These are phyloP conservation scores for Neohortaea acidophila DNA, from an alignment of 495 filamentous ascomycete species.

Conservation along the genomic window DNA sequence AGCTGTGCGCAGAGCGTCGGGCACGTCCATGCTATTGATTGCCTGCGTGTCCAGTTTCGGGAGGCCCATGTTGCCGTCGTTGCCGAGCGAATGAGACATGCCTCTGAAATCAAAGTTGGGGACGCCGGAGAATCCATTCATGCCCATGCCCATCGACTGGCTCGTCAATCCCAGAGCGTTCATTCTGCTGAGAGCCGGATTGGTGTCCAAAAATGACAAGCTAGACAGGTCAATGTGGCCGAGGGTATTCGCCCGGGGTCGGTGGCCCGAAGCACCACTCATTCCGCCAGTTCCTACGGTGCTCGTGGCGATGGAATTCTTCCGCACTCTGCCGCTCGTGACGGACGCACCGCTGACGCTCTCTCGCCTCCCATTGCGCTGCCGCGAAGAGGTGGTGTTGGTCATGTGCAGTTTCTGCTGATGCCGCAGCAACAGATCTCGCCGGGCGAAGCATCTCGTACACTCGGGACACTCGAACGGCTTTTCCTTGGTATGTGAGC, in stretches of 20 bases:
- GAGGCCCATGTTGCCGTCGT: slow-evolving; percentile 49
- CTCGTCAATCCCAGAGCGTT: slow-evolving; percentile 18
- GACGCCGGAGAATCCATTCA: slow-evolving; percentile 45
- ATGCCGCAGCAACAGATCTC: slow-evolving; percentile 83
- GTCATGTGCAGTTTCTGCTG: slow-evolving; percentile 99
- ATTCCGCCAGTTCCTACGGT: slow-evolving; percentile 31
- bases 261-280: slow-evolving; percentile 44
- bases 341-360: slow-evolving; percentile 48
- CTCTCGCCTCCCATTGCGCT: slow-evolving; percentile 64
- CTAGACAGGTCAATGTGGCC: slow-evolving; percentile 76
- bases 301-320: slow-evolving; percentile 69
- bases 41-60: slow-evolving; percentile 73
- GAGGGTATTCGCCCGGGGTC: slow-evolving; percentile 91
- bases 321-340: slow-evolving; percentile 49
- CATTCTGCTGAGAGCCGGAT: slow-evolving; percentile 38
- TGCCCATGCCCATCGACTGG: slow-evolving; percentile 17
- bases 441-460: slow-evolving; percentile 81
- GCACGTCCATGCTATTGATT: slow-evolving; percentile 42
- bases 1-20: slow-evolving; percentile 60
- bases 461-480: slow-evolving; percentile 98
- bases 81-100: slow-evolving; percentile 51
- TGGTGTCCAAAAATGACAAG: slow-evolving; percentile 54
- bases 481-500: slow-evolving; percentile 98
- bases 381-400: slow-evolving; percentile 76
- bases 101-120: slow-evolving; percentile 51